Percentiles rank a stretch among this genome's conserved stretches.
These are phyloP conservation scores for Lineolata rhizophorae DNA, from an alignment of 495 filamentous ascomycete species.

Conservation along the genomic window DNA sequence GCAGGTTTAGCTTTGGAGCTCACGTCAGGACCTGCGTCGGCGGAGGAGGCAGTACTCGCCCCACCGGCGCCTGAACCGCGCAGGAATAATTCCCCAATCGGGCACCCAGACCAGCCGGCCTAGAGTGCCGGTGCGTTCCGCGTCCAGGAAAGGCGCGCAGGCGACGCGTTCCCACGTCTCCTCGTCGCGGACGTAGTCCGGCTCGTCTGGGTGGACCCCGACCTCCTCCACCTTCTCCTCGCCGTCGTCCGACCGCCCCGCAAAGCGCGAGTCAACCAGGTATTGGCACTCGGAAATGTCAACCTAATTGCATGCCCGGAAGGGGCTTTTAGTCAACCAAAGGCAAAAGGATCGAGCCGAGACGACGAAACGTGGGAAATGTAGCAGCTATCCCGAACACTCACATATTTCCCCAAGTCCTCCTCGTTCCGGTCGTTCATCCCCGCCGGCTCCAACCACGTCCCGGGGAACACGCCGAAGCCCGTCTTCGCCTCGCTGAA, in stretches of 20 bases:
- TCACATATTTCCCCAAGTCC: slow-evolving; percentile 73
- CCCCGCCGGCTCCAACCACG: slow-evolving; percentile 57
- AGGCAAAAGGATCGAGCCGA: background rate
- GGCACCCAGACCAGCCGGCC: slow-evolving; percentile 77
- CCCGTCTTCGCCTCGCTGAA: slow-evolving; percentile 50
- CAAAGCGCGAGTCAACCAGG: slow-evolving; percentile 72
- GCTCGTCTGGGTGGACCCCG: slow-evolving; percentile 36
- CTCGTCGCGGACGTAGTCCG: slow-evolving; percentile 46
- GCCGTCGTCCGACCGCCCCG: too few species aligned
- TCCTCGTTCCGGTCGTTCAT: slow-evolving; percentile 89
- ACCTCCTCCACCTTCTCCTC: too few species aligned
- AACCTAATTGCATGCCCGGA: too few species aligned
- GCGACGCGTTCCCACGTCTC: slow-evolving; percentile 50
- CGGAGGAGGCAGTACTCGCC: slow-evolving; percentile 62
- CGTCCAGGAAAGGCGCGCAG: slow-evolving; percentile 65
- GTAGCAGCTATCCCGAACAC: too few species aligned
- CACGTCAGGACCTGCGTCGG: too few species aligned
- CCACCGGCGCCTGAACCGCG: slow-evolving; percentile 48
- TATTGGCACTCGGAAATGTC: slow-evolving; percentile 57
- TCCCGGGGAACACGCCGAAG: slow-evolving; percentile 43
- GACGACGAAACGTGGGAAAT: slow-evolving; percentile 15
- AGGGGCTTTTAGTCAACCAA: slow-evolving; percentile 6
- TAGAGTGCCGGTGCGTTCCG: slow-evolving; percentile 44
- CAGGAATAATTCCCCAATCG: slow-evolving; percentile 44
- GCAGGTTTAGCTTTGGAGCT: too few species aligned